Conservation (phyloP, 2,329 filamentous ascomycete genomes). For the Bipolaris victoriae region DNA sequence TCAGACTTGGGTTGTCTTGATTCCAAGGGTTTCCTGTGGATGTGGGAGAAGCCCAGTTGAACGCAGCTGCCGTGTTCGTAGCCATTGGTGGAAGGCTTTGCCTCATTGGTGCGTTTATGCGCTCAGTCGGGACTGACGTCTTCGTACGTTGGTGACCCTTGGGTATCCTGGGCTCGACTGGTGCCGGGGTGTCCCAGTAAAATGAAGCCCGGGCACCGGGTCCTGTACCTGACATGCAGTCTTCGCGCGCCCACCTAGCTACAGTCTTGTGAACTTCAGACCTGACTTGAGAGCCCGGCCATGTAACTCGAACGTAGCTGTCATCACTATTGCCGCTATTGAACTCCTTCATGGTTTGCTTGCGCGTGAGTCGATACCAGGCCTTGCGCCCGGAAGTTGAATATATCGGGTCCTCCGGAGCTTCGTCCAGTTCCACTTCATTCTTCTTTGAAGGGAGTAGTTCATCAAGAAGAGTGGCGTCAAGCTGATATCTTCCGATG, state of each 20-base stretch:
- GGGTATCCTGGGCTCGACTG: conserved; percentile 22
- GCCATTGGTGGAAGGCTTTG: conserved; percentile 31
- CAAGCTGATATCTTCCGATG: conserved; percentile 7
- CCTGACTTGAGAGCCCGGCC: conserved; percentile 43
- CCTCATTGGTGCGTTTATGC: conserved; percentile 23
- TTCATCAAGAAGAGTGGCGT: conserved; percentile 31
- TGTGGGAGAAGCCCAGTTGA: conserved; percentile 45
- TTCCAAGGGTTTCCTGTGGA: conserved; percentile 28
- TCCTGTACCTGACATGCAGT: conserved; percentile 47
- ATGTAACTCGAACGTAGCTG: conserved; percentile 48
- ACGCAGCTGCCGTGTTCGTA: conserved; percentile 34
- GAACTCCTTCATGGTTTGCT: conserved; percentile 48
- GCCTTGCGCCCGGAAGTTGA: conserved; percentile 46
- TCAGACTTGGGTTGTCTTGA: conserved; percentile 20
- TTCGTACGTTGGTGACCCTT: conserved; percentile 32
- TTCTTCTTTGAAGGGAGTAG: conserved; percentile 32
- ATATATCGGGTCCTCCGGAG: conserved; percentile 41
- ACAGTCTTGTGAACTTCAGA: conserved; percentile 46
- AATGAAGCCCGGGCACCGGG: conserved; percentile 44
- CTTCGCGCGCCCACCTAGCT: conserved; percentile 46
- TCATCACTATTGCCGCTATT: conserved; percentile 44
- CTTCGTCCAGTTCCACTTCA: conserved; percentile 17
- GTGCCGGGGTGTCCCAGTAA: conserved; percentile 45
- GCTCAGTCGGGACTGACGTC: conserved; percentile 27
- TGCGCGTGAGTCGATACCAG: conserved; percentile 50